These are phyloP conservation scores for Aspergillus ochraceus DNA, from an alignment of 2,329 filamentous ascomycete species.

Conservation along the genomic window DNA sequence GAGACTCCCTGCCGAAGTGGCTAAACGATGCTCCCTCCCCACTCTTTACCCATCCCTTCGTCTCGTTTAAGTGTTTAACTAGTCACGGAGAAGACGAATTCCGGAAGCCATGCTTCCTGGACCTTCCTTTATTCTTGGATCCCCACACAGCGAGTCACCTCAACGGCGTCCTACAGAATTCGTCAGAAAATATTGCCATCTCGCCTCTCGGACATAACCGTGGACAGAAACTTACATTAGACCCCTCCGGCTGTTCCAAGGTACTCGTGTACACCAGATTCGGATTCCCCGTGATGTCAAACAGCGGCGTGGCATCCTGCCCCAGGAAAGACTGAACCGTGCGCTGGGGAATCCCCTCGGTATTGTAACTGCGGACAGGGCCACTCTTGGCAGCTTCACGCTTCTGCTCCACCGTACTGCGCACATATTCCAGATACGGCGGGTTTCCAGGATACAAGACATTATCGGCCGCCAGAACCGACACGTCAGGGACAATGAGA, in stretches of 20 bases:
- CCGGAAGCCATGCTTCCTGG: neutral
- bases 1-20: neutral
- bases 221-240: slow-evolving; percentile 20
- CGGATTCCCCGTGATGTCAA: slow-evolving; percentile 56
- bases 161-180: slow-evolving; percentile 29
- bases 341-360: slow-evolving; percentile 20
- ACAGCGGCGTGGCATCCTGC: slow-evolving; percentile 25
- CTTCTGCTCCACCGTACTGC: slow-evolving; percentile 65
- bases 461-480: slow-evolving; percentile 46
- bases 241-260: slow-evolving; percentile 28
- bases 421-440: slow-evolving; percentile 62
- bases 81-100: no score
- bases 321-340: slow-evolving; percentile 26
- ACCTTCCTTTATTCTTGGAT: slow-evolving; percentile 19
- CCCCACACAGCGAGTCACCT: slow-evolving; percentile 33
- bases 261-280: slow-evolving; percentile 65
- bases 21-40: neutral
- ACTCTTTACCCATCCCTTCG: no score
- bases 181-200: neutral
- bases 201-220: neutral
- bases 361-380: slow-evolving; percentile 17
- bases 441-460: slow-evolving; percentile 46
- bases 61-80: no score
- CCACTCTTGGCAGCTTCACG: slow-evolving; percentile 39
- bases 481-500: slow-evolving; percentile 59